These are phyloP conservation scores for Xerophyta viscosa DNA, from an alignment of 106 monocot genomes.

Conservation along the genomic window DNA sequence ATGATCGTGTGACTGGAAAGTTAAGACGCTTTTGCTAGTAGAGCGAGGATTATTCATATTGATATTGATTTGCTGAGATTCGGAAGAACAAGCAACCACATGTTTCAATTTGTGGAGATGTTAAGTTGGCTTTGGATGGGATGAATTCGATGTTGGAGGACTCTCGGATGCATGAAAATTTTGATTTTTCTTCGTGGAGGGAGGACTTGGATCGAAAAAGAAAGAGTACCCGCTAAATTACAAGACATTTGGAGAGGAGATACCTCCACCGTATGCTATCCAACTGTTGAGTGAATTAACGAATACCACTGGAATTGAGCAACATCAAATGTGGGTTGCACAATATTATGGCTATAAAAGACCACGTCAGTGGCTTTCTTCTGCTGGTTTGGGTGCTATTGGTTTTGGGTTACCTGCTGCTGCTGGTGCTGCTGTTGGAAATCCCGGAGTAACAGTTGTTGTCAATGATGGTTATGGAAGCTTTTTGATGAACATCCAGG, in stretches of 20 bases:
- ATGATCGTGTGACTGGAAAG: slow-evolving; percentile 88
- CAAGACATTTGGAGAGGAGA: slow-evolving; percentile 60
- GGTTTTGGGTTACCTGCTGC: slow-evolving; percentile 95
- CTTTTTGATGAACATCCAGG: slow-evolving; percentile 89
- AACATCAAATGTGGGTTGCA: slow-evolving; percentile 97
- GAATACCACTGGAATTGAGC: slow-evolving; percentile 75
- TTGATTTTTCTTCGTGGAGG: slow-evolving; percentile 65
- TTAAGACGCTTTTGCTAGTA: slow-evolving; percentile 81
- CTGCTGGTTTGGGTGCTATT: slow-evolving; percentile 83
- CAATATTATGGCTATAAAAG: slow-evolving; percentile 65
- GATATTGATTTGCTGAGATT: slow-evolving; percentile 93
- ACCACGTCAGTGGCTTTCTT: slow-evolving; percentile 74
- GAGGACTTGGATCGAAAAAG: slow-evolving; percentile 70
- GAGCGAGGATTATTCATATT: slow-evolving; percentile 86
- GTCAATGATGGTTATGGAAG: slow-evolving; percentile 92
- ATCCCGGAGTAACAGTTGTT: slow-evolving; percentile 66
- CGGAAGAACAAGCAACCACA: slow-evolving; percentile 97
- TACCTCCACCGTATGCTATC: slow-evolving; percentile 83
- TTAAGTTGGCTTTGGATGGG: slow-evolving; percentile 56
- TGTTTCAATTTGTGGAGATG: slow-evolving; percentile 69
- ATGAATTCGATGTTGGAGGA: slow-evolving; percentile 44
- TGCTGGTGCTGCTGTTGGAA: slow-evolving; percentile 91
- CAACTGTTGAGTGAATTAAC: slow-evolving; percentile 72
- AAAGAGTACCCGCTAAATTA: slow-evolving; percentile 43
- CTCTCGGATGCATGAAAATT: slow-evolving; percentile 9